These are phyloP conservation scores for Emydomyces testavorans DNA, from an alignment of 2,329 filamentous ascomycete species.

Conservation along the genomic window DNA sequence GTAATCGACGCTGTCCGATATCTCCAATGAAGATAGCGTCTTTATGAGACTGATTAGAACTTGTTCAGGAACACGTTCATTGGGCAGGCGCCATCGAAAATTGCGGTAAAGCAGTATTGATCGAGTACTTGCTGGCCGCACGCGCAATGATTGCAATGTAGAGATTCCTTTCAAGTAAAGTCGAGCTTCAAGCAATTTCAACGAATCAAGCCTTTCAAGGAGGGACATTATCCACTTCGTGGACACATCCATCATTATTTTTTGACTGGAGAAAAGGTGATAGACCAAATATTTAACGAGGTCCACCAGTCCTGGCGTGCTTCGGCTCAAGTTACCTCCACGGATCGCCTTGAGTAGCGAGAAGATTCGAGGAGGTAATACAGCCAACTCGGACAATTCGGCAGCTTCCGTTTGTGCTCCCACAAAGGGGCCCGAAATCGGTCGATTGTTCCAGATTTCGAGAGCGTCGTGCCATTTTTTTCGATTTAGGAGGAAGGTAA, in stretches of 20 bases:
- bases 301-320: neutral
- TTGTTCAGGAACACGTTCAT: slow-evolving; percentile 17
- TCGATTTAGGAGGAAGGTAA: slow-evolving; percentile 25
- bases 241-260: slow-evolving; percentile 21
- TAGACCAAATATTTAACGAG: slow-evolving; percentile 22
- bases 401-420: neutral
- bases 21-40: slow-evolving; percentile 22
- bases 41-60: slow-evolving; percentile 23
- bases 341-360: slow-evolving; percentile 16
- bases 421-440: slow-evolving; percentile 10
- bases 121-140: slow-evolving; percentile 22
- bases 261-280: slow-evolving; percentile 21
- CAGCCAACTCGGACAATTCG: slow-evolving; percentile 12
- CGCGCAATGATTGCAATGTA: slow-evolving; percentile 22
- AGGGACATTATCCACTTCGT: slow-evolving; percentile 25
- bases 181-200: slow-evolving; percentile 19
- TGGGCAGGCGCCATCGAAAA: slow-evolving; percentile 27
- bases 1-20: slow-evolving; percentile 29
- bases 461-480: slow-evolving; percentile 26
- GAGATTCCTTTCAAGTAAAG: slow-evolving; percentile 26
- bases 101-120: slow-evolving; percentile 34
- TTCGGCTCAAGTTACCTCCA: neutral
- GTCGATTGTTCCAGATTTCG: slow-evolving; percentile 24
- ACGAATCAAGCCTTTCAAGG: slow-evolving; percentile 19
- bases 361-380: slow-evolving; percentile 19